phyloP scores from a whole-genome alignment of 805 yeast genomes.

The Wickerhamomyces strasburgensis region DNA sequence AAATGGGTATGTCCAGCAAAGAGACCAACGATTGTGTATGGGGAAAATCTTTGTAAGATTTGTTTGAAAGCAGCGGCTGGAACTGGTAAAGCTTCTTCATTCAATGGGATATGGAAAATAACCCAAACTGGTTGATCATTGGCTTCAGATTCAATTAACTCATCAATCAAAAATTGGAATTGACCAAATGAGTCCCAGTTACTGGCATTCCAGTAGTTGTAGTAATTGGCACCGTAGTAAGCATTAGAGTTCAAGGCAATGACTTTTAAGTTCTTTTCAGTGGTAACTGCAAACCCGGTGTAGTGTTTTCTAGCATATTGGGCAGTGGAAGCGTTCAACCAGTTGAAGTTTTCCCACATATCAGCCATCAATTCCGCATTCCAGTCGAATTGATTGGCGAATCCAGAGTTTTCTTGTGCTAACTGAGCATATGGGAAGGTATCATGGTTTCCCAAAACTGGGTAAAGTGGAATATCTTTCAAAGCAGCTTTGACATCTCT shows the following conservation, averaged over 20 bases:
- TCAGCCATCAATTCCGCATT: not conserved
- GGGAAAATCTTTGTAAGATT: not conserved
- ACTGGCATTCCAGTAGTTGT: not conserved
- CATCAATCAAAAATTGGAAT: not conserved
- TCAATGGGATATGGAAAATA: not conserved
- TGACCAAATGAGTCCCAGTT: not conserved
- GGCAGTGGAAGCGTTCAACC: not conserved
- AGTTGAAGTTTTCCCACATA: not conserved
- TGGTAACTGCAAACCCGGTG: not conserved
- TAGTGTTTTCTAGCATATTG: not conserved
- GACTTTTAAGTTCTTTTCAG: not conserved
- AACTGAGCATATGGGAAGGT: not conserved
- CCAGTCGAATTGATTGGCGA: not conserved
- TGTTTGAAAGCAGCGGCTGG: not conserved
- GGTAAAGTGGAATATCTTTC: constrained; percentile 47
- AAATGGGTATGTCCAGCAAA: not conserved
- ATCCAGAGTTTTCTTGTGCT: not conserved
- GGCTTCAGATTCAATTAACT: not conserved
- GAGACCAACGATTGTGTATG: not conserved
- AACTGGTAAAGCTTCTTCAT: not conserved
- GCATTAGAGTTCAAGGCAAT: not conserved
- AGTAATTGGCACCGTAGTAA: not conserved
- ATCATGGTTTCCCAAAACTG: constrained; percentile 65
- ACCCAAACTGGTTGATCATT: not conserved
- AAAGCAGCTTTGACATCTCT: constrained; percentile 23